Base-by-base conservation (phyloP, 139 green algal species). In the Marvania coccoides region DNA sequence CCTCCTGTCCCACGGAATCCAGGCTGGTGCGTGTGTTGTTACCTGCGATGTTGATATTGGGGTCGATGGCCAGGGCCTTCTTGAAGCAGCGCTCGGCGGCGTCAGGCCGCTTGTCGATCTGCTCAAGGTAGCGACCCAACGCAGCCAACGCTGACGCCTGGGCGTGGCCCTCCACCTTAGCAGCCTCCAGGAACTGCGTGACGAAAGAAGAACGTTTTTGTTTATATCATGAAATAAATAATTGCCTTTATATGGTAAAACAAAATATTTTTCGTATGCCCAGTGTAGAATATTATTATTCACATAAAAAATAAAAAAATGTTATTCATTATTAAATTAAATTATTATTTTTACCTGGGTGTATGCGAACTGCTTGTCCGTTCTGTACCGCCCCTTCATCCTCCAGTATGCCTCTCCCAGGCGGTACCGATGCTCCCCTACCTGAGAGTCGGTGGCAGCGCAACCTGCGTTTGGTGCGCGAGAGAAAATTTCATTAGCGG, bases 31-130 rank as follows among this genome's bases (percentile, higher is more conserved):
- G 23, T n/a, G n/a, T n/a, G 19, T 33, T 36, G 29, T 34, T 63
- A 84, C 78, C 71, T 67, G 60, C 73, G 23, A 59, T 47, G 37
- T 83, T 77, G 48, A 88, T 69, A 9, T 28, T 45, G 0, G 83
- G 81, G 70, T 94, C 83, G 12, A 95, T 73, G 6, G 74, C 72
- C 67, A 95, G 72, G 0, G 72, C 79, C 4, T 76, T 66, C 72
- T 86, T 75, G 67, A 82, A 95, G 77, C 82, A 92, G 35, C 81
- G 75, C 42, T 58, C 36, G 3, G 88, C 88, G 30, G 76, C 66
- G 4, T 60, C 36, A 15, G 42, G 53, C 37, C 90, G 76, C 5
- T 58, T 13, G 15, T 75, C 77, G 34, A 87, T 73, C 36, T 85
- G 19, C 37, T 73, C 48, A 45, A 67, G 67, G 65, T 72, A 90